These are phyloP conservation scores for Mucor piriformis DNA, from an alignment of 371 early-diverging fungal species.

Conservation along the genomic window DNA sequence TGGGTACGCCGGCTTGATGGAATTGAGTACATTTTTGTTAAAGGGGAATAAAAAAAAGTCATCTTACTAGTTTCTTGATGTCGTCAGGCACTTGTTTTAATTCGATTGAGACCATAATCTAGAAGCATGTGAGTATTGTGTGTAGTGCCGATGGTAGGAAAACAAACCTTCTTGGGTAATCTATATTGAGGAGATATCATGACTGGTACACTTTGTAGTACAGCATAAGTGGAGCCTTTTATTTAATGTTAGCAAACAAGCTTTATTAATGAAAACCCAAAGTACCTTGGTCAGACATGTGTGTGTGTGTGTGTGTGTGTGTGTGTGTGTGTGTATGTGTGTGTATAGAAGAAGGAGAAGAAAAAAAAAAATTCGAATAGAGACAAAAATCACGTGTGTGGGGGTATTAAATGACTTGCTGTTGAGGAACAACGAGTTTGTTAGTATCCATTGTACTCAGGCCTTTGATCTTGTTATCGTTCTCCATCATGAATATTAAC, in stretches of 20 bases:
- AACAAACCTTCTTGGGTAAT: slow-evolving; percentile 49
- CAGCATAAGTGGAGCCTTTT: slow-evolving; percentile 52
- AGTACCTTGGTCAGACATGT: slow-evolving; percentile 12
- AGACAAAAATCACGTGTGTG: neutral
- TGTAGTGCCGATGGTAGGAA: neutral
- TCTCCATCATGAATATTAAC: slow-evolving; percentile 33
- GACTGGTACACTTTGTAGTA: slow-evolving; percentile 53
- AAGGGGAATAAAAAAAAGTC: neutral
- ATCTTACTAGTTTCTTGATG: slow-evolving; percentile 35
- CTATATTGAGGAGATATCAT: slow-evolving; percentile 57
- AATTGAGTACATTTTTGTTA: too few species aligned
- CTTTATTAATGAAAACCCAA: neutral
- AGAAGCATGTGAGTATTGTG: neutral
- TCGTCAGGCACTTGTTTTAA: slow-evolving; percentile 44
- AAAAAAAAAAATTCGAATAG: neutral
- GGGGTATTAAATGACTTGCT: slow-evolving; percentile 6
- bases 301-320: neutral
- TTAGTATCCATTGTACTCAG: slow-evolving; percentile 5
- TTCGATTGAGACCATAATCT: slow-evolving; percentile 41
- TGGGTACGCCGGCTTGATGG: slow-evolving; percentile 29
- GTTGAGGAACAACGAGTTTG: neutral
- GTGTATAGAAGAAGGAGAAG: neutral
- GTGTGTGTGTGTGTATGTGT: neutral
- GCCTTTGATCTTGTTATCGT: slow-evolving; percentile 1
- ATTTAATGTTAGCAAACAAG: neutral